These are phyloP conservation scores for Mallotus nudiflorus DNA, from an alignment of 345 rosid species.

Conservation along the genomic window DNA sequence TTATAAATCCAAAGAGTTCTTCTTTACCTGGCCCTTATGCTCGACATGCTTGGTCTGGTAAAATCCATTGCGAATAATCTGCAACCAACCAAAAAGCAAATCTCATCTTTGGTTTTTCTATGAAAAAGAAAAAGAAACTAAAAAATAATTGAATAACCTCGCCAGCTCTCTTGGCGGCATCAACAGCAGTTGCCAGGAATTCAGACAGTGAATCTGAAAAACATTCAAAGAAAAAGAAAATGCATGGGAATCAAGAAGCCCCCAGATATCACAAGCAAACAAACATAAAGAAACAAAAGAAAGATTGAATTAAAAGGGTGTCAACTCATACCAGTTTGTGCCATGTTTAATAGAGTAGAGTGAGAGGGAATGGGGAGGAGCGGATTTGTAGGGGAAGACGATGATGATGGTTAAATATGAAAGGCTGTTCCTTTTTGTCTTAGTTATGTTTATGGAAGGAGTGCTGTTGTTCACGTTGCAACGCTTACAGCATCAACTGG, in stretches of 20 bases:
- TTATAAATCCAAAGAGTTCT: background rate
- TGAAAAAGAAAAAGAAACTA: background rate
- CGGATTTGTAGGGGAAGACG: background rate
- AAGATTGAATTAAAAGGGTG: background rate
- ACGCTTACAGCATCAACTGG: background rate
- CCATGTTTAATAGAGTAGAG: conserved; percentile 35
- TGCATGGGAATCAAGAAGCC: conserved; percentile 3
- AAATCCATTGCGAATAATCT: conserved; percentile 82
- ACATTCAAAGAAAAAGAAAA: background rate
- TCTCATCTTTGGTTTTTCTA: background rate
- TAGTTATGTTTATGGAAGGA: too few relatives aligned
- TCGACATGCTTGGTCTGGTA: conserved; percentile 85
- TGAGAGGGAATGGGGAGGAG: conserved; percentile 5
- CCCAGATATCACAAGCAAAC: background rate
- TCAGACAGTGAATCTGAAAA: conserved; percentile 52
- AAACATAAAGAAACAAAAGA: background rate
- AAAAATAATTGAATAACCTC: conserved; percentile 38
- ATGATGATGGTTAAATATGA: too few relatives aligned
- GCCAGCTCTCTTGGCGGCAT: conserved; percentile 89
- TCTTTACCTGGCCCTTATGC: conserved; percentile 84
- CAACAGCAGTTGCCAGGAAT: conserved; percentile 71
- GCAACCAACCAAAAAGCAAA: conserved; percentile 9
- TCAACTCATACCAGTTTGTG: conserved; percentile 44
- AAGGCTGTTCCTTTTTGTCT: background rate
- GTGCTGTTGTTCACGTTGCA: background rate